phyloP scores from a whole-genome alignment of 306 rosid species.

The Rubus parviflorus region DNA sequence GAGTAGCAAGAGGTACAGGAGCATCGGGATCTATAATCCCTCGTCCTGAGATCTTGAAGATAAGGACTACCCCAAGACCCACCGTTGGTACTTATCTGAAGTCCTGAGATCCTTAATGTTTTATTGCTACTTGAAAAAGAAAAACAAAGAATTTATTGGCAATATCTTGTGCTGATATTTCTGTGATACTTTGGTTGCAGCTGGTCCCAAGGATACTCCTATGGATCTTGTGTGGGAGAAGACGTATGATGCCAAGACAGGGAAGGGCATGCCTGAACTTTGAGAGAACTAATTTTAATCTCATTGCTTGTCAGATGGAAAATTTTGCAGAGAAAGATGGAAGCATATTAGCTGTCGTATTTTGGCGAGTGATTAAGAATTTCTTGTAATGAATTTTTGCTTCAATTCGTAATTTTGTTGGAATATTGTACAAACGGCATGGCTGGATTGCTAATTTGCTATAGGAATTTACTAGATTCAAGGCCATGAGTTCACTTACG shows the following conservation, averaged over 20 bases:
- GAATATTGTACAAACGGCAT: background rate
- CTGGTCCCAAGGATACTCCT: slow-evolving; percentile 86
- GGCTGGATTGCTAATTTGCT: background rate
- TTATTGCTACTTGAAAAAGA: slow-evolving; percentile 12
- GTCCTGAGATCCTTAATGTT: background rate
- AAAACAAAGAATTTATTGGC: background rate
- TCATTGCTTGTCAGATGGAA: background rate
- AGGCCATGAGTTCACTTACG: background rate
- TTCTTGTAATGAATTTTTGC: background rate
- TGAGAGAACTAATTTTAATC: slow-evolving; percentile 29
- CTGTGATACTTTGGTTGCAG: slow-evolving; percentile 44
- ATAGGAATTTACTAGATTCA: background rate
- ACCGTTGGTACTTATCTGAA: slow-evolving; percentile 53
- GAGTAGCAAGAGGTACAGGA: slow-evolving; percentile 84
- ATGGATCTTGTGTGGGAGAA: slow-evolving; percentile 69
- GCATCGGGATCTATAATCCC: slow-evolving; percentile 84
- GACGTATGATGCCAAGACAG: slow-evolving; percentile 79
- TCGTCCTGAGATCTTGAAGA: slow-evolving; percentile 88
- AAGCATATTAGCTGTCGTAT: background rate
- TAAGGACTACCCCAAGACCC: slow-evolving; percentile 84
- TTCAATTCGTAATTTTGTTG: background rate
- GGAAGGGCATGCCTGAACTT: slow-evolving; percentile 88
- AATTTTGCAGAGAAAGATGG: slow-evolving; percentile 8
- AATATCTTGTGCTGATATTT: background rate
- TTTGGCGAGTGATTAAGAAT: background rate